Base-by-base conservation (phyloP, 2,329 filamentous ascomycete species). In the Beauveria brongniartii region DNA sequence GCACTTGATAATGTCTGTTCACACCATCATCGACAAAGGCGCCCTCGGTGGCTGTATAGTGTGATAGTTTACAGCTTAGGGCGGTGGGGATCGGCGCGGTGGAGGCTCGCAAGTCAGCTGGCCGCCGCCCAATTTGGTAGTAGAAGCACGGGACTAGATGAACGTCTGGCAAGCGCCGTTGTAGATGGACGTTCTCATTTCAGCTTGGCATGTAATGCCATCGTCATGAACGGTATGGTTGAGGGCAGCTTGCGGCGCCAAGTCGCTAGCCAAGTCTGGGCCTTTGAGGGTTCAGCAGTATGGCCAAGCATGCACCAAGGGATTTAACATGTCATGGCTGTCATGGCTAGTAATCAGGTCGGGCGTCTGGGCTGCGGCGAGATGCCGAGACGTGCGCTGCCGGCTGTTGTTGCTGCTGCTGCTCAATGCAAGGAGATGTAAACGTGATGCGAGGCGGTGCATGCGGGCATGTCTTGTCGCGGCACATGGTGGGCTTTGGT, bases 41-140 rank as follows among this genome's bases (percentile, higher is more conserved):
- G 28, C 22, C 16, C 16, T 30, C 14, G 20, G 54, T 57, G 55
- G 55, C 55, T 50, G 46, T 14, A 16, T 24, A n/a, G 43, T 37
- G 43, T 28, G 26, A 20, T 47, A 20, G 20, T 48, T 50, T 44
- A 41, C 55, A 58, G 55, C 44, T n/a, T 14, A 12, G 22, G 10
- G 24, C 12, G 26, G 37, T 26, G 40, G 22, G 30, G 55, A 58
- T 58, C 55, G 28, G 18, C 44, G 26, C 16, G 40, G 40, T 20
- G 54, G 54, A 41, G 55, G 55, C 55, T 58, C 22, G 16, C 44
- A 48, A 26, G 44, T 58, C 55, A 58, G 30, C 43, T 58, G 55
- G 55, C 22, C 55, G 34, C 22, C 55, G 34, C 55, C 55, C 55
- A 48, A 58, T 26, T 22, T 58, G 43, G 55, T 30, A 48, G 43